phyloP scores from a whole-genome alignment of 768 basidiomycete genomes.

The Suillus subalutaceus region DNA sequence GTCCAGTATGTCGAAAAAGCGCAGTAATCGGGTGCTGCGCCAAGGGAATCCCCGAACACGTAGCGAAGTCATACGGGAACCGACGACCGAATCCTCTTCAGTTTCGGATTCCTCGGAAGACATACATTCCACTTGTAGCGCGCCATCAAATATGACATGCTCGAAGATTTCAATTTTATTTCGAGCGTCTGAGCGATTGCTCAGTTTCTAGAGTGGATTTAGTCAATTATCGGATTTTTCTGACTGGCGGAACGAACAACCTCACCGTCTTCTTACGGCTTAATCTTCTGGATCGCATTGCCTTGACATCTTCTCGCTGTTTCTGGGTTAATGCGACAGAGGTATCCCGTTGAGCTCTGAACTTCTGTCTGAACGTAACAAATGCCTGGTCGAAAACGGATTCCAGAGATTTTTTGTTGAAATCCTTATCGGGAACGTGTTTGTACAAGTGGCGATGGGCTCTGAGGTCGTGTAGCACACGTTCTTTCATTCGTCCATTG shows the following conservation, averaged over 20 bases:
- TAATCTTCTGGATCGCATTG: constrained; percentile 60
- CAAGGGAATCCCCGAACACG: constrained; percentile 63
- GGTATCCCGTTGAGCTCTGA: constrained; percentile 58
- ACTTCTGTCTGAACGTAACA: constrained; percentile 70
- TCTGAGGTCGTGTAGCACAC: constrained; percentile 62
- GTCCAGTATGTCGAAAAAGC: constrained; percentile 65
- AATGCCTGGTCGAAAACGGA: constrained; percentile 71
- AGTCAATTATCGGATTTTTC: constrained; percentile 3
- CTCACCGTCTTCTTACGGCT: constrained; percentile 67
- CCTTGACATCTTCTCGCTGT: constrained; percentile 62
- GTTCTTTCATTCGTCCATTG: constrained; percentile 71
- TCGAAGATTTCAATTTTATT: constrained; percentile 55
- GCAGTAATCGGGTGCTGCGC: constrained; percentile 67
- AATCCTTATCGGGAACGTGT: constrained; percentile 67
- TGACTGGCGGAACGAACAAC: constrained; percentile 2
- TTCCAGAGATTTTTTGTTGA: constrained; percentile 62
- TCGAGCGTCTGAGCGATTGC: constrained; percentile 62
- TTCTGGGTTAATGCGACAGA: constrained; percentile 45
- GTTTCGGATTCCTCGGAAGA: constrained; percentile 77
- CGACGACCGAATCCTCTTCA: constrained; percentile 40
- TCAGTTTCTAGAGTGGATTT: constrained; percentile 57
- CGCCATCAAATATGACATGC: constrained; percentile 69
- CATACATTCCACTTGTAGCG: constrained; percentile 76
- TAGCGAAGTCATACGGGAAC: constrained; percentile 40
- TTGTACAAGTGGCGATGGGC: constrained; percentile 58